These are phyloP conservation scores for Plenodomus tracheiphilus DNA, from an alignment of 2,329 filamentous ascomycete species.

Conservation along the genomic window DNA sequence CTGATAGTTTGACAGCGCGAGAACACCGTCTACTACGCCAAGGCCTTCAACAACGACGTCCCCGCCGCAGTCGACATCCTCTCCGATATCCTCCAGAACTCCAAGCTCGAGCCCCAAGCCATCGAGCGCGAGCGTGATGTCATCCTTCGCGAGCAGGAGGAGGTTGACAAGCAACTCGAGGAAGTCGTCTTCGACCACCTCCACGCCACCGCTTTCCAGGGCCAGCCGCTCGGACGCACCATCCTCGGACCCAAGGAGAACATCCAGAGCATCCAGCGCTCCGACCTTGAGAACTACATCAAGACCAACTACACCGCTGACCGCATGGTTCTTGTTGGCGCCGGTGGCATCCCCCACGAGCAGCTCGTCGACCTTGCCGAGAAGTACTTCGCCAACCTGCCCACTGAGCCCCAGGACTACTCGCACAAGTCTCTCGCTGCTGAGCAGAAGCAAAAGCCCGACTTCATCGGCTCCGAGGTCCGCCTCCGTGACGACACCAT, in stretches of 20 bases:
- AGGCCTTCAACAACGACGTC: conserved; percentile 97
- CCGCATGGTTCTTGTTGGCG: conserved; percentile 97
- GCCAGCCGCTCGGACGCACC: conserved; percentile 93
- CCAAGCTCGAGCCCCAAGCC: conserved; percentile 88
- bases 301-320: conserved; percentile 99
- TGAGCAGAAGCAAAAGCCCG: conserved; percentile 80
- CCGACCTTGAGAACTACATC: conserved; percentile 94
- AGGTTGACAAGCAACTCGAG: conserved; percentile 99
- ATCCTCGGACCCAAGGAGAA: conserved; percentile 98
- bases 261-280: conserved; percentile 91
- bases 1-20: conserved; percentile 68
- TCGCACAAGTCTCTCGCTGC: conserved; percentile 72
- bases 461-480: conserved; percentile 96
- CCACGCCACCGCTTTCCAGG: conserved; percentile 96
- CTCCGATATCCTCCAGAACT: conserved; percentile 98
- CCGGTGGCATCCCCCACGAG: conserved; percentile 90
- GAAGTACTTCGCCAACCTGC: conserved; percentile 86
- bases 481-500: conserved; percentile 95
- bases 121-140: conserved; percentile 98
- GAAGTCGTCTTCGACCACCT: conserved; percentile 99
- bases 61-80: conserved; percentile 97
- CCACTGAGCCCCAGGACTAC: conserved; percentile 73
- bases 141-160: conserved; percentile 97
- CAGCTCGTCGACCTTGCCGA: conserved; percentile 94
- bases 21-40: conserved; percentile 99